Evolutionary conservation across 169 alveolate species (phyloP).

Genomic region (Theileria luwenshuni): DNA sequence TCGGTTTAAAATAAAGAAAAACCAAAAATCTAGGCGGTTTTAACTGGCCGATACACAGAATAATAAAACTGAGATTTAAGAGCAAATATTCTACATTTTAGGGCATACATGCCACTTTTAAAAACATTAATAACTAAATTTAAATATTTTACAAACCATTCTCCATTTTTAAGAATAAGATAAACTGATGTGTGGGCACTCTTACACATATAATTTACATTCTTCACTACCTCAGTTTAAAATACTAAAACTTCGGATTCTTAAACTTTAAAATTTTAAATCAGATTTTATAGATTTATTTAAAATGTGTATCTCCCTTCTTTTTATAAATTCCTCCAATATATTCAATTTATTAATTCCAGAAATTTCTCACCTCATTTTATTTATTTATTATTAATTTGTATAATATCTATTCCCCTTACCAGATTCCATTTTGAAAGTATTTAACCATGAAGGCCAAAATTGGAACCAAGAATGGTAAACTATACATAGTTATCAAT

Average conservation of each 20-base stretch:
- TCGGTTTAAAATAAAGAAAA: background rate
- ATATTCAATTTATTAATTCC: too few species aligned
- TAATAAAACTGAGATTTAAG: background rate
- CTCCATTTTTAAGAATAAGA: background rate
- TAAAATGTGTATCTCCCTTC: background rate
- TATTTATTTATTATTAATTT: too few species aligned
- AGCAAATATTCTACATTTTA: background rate
- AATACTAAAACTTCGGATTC: background rate
- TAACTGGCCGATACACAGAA: background rate
- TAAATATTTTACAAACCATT: background rate
- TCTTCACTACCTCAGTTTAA: background rate
- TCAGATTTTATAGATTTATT: background rate
- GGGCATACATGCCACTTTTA: background rate
- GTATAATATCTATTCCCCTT: too few species aligned
- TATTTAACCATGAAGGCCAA: background rate
- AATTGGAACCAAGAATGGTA: conserved; percentile 9
- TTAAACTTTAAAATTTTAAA: too few species aligned
- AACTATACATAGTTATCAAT: background rate
- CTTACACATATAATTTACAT: background rate
- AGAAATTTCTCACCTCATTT: too few species aligned
- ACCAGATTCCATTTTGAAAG: too few species aligned
- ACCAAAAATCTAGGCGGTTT: background rate
- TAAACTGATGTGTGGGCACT: conserved; percentile 3
- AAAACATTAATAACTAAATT: background rate
- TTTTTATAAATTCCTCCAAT: too few species aligned